Evolutionary conservation across 179 eudicot genomes (phyloP), one percentile per base, ranked within the genome.

Genomic region (Nepenthes alata): DNA sequence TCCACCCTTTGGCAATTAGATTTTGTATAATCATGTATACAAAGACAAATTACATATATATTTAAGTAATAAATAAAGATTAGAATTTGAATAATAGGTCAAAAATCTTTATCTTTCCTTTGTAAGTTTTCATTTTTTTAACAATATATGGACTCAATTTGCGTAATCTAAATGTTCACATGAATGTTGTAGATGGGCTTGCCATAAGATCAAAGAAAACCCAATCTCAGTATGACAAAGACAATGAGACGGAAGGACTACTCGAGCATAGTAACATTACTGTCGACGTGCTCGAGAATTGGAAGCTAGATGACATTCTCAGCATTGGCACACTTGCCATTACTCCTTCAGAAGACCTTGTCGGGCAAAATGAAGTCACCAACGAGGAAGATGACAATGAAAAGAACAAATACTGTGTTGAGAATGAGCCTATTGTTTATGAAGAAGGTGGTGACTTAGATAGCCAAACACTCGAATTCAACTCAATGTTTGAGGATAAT

Each of bases 301-400:
- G 85, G 87, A 73, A 67, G 53, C 11, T 50, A 2, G 84, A 81
- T 39, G 84, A 84, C 14, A 69, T 86, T 59, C 74, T 87, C 13
- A 64, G 80, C 49, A 87, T 87, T 58, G 90, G 95, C 38, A 84
- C 90, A 37, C 64, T 87, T 1, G 83, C 87, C 41, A 69, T 84
- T 34, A 62, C 70, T 59, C 81, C 83, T 1, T 52, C 74, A 15
- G 69, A 61, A 44, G 11, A 65, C 47, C 62, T 61, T 62, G 50
- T 14, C 15, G 39, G 41, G 9, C 66, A 36, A 25, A 60, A 58
- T 6, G 63, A 62, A 35, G 4, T 14, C 55, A 16, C 53, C 25
- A 44, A 64, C 36, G 71, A 72, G 25, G 65, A 5, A 0, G 57
- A 69, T 9, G 25, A 47, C 6, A 63, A 39, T 44, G 56, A 49